These are phyloP conservation scores for Butyriboletus loyo DNA, from an alignment of 768 basidiomycete species.

Conservation along the genomic window DNA sequence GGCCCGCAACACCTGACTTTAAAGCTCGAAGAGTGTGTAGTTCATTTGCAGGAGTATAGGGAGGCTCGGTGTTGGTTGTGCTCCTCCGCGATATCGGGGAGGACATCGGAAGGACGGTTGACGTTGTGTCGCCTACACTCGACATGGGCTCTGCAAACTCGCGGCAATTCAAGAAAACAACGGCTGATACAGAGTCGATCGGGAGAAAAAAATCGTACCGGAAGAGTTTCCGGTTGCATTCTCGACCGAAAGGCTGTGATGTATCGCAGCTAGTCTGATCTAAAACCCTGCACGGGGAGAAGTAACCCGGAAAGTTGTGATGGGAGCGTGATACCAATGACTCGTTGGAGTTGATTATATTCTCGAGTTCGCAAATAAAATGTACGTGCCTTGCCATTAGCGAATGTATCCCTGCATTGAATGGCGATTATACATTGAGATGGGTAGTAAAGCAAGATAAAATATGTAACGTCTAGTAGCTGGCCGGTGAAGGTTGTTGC, in stretches of 20 bases:
- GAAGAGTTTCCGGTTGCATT: conserved; percentile 2
- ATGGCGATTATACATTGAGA: conserved; percentile 37
- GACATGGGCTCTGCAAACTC: conserved; percentile 12
- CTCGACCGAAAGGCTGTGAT: neutral
- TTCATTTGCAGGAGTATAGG: neutral
- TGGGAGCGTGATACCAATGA: neutral
- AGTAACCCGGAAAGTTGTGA: neutral
- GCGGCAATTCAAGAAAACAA: neutral
- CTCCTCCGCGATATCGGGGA: conserved; percentile 12
- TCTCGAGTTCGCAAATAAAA: neutral
- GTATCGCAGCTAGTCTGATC: conserved; percentile 5
- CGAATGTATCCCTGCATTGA: conserved; percentile 30
- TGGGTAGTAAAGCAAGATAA: conserved; percentile 32
- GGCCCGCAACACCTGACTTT: conserved; percentile 17
- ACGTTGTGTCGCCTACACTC: conserved; percentile 12
- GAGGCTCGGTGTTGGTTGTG: conserved; percentile 2
- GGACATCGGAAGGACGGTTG: conserved; percentile 12
- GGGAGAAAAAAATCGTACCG: conserved; percentile 1
- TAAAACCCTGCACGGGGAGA: conserved; percentile 1
- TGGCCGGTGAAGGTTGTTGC: conserved; percentile 43
- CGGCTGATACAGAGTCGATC: neutral
- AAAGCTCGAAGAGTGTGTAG: neutral
- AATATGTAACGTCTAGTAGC: conserved; percentile 48
- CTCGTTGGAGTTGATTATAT: neutral
- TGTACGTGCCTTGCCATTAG: conserved; percentile 27